Evolutionary conservation across 2,329 filamentous ascomycete genomes (phyloP).

Genomic region (Pseudogymnoascus sp.): DNA sequence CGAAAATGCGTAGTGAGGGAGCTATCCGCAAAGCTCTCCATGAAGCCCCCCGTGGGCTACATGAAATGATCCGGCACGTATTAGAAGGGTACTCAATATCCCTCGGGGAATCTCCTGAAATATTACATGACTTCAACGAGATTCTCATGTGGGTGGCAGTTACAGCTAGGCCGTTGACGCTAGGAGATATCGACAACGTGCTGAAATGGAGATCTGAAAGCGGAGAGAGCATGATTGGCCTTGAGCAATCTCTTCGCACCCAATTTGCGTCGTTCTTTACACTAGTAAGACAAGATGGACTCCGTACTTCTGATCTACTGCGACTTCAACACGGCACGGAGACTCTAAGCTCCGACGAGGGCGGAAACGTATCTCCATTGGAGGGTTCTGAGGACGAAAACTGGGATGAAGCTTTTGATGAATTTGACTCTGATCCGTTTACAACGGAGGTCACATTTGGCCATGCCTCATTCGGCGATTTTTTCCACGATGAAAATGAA

Average conservation of each 20-base stretch:
- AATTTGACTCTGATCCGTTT: neutral
- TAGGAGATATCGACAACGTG: neutral
- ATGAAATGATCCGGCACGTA: neutral
- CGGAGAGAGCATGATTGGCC: neutral
- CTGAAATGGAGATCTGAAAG: neutral
- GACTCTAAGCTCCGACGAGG: neutral
- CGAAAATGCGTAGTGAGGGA: neutral
- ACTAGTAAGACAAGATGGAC: neutral
- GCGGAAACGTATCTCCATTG: neutral
- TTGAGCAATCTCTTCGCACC: neutral
- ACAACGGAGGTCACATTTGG: neutral
- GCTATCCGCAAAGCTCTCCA: neutral
- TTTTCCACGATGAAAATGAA: neutral
- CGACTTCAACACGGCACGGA: neutral
- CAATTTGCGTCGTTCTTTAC: constrained; percentile 2
- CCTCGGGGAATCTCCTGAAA: neutral
- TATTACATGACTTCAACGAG: neutral
- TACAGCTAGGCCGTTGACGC: neutral
- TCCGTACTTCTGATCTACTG: neutral
- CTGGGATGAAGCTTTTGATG: neutral
- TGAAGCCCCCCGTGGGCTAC: neutral
- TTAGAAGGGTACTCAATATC: neutral
- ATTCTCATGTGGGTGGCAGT: neutral
- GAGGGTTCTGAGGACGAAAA: neutral
- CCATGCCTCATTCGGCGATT: neutral